phyloP scores from a whole-genome alignment of 768 basidiomycete genomes.

The Calocybe cyanea region DNA sequence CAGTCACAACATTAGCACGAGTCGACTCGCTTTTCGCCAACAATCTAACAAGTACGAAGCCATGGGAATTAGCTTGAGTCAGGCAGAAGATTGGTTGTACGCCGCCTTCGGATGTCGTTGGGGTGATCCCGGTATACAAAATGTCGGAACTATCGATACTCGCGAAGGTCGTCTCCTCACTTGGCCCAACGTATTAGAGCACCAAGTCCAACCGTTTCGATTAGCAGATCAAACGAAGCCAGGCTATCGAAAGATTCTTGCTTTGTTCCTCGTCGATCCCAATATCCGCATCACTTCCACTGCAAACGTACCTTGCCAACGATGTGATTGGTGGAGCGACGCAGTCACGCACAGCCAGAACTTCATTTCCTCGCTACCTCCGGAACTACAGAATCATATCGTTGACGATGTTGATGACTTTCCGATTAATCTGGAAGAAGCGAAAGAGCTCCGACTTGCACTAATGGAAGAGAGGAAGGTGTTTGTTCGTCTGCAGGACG shows the following conservation, averaged over 20 bases:
- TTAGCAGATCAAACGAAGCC: constrained; percentile 12
- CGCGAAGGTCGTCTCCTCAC: constrained; percentile 14
- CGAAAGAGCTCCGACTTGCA: constrained; percentile 18
- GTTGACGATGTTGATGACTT: constrained; percentile 17
- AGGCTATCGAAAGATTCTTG: constrained; percentile 14
- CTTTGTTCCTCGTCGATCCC: constrained; percentile 18
- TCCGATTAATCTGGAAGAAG: constrained; percentile 21
- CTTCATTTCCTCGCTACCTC: constrained; percentile 16
- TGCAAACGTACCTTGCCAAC: constrained; percentile 24
- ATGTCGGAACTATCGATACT: constrained; percentile 9
- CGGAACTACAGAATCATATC: constrained; percentile 19
- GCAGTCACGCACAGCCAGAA: constrained; percentile 4
- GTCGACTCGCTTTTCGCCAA: constrained; percentile 11
- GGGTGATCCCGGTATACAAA: constrained; percentile 3
- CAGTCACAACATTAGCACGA: constrained; percentile 12
- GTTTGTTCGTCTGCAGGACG: constrained; percentile 12
- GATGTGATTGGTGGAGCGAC: constrained; percentile 20
- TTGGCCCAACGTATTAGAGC: constrained; percentile 17
- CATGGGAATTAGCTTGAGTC: background rate
- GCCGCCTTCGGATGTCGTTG: constrained; percentile 5
- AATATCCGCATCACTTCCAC: constrained; percentile 22
- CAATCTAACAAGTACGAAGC: background rate
- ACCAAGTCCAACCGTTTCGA: constrained; percentile 9
- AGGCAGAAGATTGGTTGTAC: constrained; percentile 9
- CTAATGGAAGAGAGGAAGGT: constrained; percentile 24